Conservation (phyloP, 202 grass and related monocot genomes). For the Schoenoplectus tabernaemontani region DNA sequence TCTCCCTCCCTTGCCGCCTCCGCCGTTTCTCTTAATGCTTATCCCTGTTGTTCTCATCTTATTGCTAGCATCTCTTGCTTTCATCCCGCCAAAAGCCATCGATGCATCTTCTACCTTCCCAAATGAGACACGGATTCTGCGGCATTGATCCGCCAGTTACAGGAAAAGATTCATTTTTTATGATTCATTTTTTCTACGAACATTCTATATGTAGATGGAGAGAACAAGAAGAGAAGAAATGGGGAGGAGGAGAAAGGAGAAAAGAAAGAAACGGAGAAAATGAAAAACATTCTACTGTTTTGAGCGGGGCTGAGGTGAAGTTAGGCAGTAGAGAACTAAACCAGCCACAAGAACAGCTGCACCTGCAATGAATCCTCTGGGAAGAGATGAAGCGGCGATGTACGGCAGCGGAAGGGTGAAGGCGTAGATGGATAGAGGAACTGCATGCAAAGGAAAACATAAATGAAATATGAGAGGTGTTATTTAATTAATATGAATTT, state of each 20-base stretch:
- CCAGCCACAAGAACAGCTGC: constrained; percentile 57
- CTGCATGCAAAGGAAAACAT: constrained; percentile 32
- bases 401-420: constrained; percentile 91
- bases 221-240: not conserved
- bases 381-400: constrained; percentile 71
- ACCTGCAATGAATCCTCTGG: constrained; percentile 66
- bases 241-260: not conserved
- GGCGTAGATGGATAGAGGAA: constrained; percentile 89
- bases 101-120: constrained; percentile 20
- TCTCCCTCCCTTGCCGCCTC: constrained; percentile 56
- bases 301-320: constrained; percentile 22
- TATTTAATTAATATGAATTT: not conserved
- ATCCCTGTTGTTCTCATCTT: constrained; percentile 57
- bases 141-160: not conserved
- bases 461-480: constrained; percentile 20
- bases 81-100: constrained; percentile 27
- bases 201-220: not conserved
- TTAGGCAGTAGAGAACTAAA: constrained; percentile 60
- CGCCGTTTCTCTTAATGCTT: constrained; percentile 48
- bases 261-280: not conserved
- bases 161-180: not conserved
- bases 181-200: not conserved
- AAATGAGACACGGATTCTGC: constrained; percentile 1
- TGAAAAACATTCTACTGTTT: not conserved
- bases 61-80: constrained; percentile 45